Evolutionary conservation across 768 basidiomycete species (phyloP).

Genomic region (Russula virescens): DNA sequence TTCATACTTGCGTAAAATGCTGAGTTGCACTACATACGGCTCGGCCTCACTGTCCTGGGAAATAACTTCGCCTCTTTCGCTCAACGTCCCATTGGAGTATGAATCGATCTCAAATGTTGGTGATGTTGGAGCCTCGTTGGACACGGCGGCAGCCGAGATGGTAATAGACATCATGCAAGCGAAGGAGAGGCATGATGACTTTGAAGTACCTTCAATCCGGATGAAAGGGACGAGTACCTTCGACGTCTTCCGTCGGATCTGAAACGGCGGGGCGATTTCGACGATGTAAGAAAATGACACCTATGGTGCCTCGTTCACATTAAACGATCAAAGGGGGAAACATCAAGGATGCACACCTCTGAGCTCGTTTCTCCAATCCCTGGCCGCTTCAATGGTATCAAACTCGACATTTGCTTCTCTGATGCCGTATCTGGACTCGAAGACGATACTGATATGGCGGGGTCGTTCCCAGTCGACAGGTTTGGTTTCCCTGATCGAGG

Average conservation of each 20-base stretch:
- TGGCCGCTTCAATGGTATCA: constrained; percentile 51
- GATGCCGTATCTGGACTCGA: constrained; percentile 30
- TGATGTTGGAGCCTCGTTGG: background rate
- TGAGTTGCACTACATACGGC: constrained; percentile 17
- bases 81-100: background rate
- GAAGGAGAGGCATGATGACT: constrained; percentile 21
- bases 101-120: constrained; percentile 8
- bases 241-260: constrained; percentile 29
- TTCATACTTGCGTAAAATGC: constrained; percentile 11
- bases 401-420: constrained; percentile 39
- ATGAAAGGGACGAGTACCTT: constrained; percentile 42
- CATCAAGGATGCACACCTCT: constrained; percentile 31
- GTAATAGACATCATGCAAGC: constrained; percentile 24
- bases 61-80: background rate
- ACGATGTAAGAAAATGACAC: constrained; percentile 41
- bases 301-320: constrained; percentile 27
- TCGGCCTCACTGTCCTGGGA: constrained; percentile 3
- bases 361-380: constrained; percentile 46
- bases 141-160: constrained; percentile 4
- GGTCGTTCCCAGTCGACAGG: constrained; percentile 44
- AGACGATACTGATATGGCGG: constrained; percentile 36
- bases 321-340: background rate
- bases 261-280: constrained; percentile 38
- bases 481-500: constrained; percentile 40
- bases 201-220: constrained; percentile 31